These are phyloP conservation scores for Salvia hispanica DNA, from an alignment of 257 asterid genomes.

Conservation along the genomic window DNA sequence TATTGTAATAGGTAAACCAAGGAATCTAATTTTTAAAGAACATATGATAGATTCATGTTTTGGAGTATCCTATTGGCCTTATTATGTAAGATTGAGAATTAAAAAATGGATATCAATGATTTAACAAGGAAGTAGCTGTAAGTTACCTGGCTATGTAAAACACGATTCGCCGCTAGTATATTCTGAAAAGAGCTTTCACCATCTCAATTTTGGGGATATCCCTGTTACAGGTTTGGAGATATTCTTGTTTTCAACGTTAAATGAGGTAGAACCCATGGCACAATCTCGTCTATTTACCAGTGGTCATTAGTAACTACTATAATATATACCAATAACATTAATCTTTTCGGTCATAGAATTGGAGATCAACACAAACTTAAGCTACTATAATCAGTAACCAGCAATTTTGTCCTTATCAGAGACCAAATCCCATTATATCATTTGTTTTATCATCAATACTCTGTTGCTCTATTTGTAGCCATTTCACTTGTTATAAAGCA, in stretches of 20 bases:
- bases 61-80: not conserved
- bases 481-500: constrained; percentile 13
- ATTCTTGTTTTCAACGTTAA: constrained; percentile 34
- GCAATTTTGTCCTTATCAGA: not conserved
- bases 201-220: constrained; percentile 4
- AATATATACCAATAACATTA: not conserved
- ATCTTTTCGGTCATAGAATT: constrained; percentile 16
- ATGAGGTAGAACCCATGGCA: not conserved
- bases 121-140: not conserved
- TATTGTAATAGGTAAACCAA: not conserved
- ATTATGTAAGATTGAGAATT: not conserved
- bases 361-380: constrained; percentile 18
- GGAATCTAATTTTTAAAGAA: not conserved
- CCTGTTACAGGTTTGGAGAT: constrained; percentile 1
- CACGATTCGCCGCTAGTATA: not conserved
- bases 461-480: not conserved
- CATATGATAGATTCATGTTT: not conserved
- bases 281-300: not conserved
- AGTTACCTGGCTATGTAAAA: not conserved
- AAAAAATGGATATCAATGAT: not conserved
- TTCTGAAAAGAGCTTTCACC: constrained; percentile 5
- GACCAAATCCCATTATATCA: not conserved
- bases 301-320: not conserved
- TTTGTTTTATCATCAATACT: not conserved
- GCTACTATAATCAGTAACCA: not conserved